phyloP scores from a whole-genome alignment of 2,329 filamentous ascomycete genomes.

The Penicillium corylophilum region DNA sequence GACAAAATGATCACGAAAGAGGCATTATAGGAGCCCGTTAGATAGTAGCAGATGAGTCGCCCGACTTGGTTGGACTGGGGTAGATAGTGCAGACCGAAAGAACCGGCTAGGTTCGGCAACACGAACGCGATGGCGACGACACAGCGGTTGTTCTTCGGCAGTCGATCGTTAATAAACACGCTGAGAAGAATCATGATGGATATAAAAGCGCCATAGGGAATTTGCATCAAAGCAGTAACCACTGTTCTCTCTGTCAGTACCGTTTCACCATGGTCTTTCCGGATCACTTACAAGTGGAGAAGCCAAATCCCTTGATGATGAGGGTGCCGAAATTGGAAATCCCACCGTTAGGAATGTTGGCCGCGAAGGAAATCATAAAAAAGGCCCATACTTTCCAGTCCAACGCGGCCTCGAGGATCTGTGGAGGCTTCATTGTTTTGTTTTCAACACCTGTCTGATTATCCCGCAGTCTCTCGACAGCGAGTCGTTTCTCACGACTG shows the following conservation, averaged over 20 bases:
- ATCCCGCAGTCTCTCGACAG: slow-evolving; percentile 20
- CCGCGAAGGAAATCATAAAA: slow-evolving; percentile 5
- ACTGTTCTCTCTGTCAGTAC: slow-evolving; percentile 30
- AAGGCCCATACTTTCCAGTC: slow-evolving; percentile 7
- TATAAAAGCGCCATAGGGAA: slow-evolving; percentile 38
- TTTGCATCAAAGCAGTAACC: slow-evolving; percentile 38
- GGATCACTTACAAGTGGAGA: slow-evolving; percentile 39
- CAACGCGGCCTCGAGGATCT: slow-evolving; percentile 10
- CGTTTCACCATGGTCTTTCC: slow-evolving; percentile 22
- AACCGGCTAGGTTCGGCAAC: slow-evolving; percentile 22
- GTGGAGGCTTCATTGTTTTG: slow-evolving; percentile 8
- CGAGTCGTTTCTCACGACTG: slow-evolving; percentile 34
- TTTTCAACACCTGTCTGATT: slow-evolving; percentile 24
- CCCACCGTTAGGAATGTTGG: slow-evolving; percentile 32
- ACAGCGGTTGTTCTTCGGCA: slow-evolving; percentile 22
- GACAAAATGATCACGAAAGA: slow-evolving; percentile 31
- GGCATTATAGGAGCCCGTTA: slow-evolving; percentile 30
- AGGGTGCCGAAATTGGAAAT: slow-evolving; percentile 31
- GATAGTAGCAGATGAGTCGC: slow-evolving; percentile 17
- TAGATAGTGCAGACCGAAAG: slow-evolving; percentile 20
- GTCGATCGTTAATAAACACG: slow-evolving; percentile 20
- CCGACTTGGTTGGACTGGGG: slow-evolving; percentile 12
- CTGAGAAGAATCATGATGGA: slow-evolving; percentile 22
- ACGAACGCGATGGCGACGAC: slow-evolving; percentile 21
- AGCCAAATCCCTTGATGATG: slow-evolving; percentile 43